Evolutionary conservation across 345 rosid genomes (phyloP).

Genomic region (Hibiscus tridactylites): DNA sequence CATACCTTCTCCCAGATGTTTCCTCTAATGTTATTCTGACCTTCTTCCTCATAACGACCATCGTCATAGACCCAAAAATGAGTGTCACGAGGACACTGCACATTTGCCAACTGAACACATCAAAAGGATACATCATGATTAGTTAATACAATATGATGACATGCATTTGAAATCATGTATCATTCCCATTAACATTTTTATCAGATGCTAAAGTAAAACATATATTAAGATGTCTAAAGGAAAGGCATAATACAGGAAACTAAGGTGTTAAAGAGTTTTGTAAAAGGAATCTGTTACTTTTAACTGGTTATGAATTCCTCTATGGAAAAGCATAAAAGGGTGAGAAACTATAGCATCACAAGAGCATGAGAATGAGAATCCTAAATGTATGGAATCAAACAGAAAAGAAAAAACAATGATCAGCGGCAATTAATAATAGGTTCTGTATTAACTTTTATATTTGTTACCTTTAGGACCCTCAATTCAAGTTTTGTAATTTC

Average conservation of each 20-base stretch:
- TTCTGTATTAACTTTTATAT: neutral
- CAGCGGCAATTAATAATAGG: neutral
- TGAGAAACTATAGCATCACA: neutral
- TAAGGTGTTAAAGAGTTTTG: neutral
- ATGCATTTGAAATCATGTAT: neutral
- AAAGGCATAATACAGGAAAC: neutral
- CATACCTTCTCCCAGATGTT: conserved; percentile 80
- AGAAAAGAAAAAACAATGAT: neutral
- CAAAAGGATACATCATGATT: conserved; percentile 3
- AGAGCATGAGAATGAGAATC: neutral
- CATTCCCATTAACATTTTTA: neutral
- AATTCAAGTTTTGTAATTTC: conserved; percentile 83
- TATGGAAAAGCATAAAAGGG: too few species aligned
- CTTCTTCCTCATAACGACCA: conserved; percentile 83
- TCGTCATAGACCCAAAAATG: conserved; percentile 88
- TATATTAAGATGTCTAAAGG: neutral
- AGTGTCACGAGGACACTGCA: conserved; percentile 74
- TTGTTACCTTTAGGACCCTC: conserved; percentile 67
- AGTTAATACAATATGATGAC: neutral
- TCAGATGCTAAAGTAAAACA: neutral
- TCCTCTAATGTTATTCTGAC: conserved; percentile 74
- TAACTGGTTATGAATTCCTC: neutral
- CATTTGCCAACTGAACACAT: conserved; percentile 55
- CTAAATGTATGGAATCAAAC: neutral
- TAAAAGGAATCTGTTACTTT: neutral